Base-by-base conservation (phyloP, 805 yeast species). In the Kuraishia capsulata region DNA sequence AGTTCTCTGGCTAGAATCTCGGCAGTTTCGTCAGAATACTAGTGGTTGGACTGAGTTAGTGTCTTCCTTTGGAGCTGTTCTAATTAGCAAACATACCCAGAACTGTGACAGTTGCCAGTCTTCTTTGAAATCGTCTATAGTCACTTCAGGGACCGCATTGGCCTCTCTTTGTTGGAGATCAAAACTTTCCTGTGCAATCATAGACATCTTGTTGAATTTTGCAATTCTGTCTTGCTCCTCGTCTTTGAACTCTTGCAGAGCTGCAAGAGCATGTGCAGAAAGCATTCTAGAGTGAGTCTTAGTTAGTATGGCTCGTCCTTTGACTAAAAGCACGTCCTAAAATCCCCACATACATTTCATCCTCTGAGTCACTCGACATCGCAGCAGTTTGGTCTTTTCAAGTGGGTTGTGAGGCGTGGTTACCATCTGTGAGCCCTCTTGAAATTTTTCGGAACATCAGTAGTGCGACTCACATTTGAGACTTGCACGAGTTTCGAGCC, bases 41-140 rank as follows among this genome's bases (percentile, higher is more conserved):
- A n/a, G n/a, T n/a, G n/a, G n/a, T n/a, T n/a, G 65, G 34, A 25
- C 8, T 18, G 16, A 25, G 28, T 25, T 10, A 10, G 13, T 25
- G 13, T 25, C 28, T 13, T 10, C 28, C 10, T 10, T 10, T 9
- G 13, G 11, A 24, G 13, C 28, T 24, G 28, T 13, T 9, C 11
- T 24, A 25, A 33, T 20, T 10, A 5, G 11, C 8, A 19, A n/a
- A 36, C 39, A 5, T 30, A 40, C n/a, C 39, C 97, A 88, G 61
- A 88, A 88, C 57, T 88, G 97, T 1, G 95, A 86, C 29, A 89
- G 66, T 52, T 86, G 92, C 97, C 97, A 88, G 59, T 88, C 95
- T 58, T 88, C 96, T 52, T 82, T 69, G 57, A 88, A 88, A 29
- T 76, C 67, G 38, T 80, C 85, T 58, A 89, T 89, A 17, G 57